Evolutionary conservation across 306 rosid genomes (phyloP).

Genomic region (Oxytropis ochrocephala): DNA sequence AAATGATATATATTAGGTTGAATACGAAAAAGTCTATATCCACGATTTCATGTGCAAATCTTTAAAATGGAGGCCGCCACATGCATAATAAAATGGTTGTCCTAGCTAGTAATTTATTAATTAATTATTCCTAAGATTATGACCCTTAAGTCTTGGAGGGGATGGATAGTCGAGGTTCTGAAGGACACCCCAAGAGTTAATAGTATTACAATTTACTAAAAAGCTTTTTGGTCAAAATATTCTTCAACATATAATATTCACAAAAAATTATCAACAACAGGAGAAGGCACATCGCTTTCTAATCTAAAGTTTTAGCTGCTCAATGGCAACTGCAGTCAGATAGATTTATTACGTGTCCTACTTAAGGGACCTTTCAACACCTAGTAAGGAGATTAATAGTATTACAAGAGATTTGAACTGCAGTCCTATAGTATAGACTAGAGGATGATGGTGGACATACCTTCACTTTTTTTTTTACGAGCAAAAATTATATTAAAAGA

Average conservation of each 20-base stretch:
- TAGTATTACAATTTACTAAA: neutral
- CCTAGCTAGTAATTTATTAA: neutral
- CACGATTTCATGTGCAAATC: neutral
- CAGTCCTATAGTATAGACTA: too few species aligned
- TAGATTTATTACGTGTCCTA: constrained; percentile 1
- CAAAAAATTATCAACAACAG: constrained; percentile 18
- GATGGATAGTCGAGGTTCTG: constrained; percentile 23
- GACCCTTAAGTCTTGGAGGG: constrained; percentile 42
- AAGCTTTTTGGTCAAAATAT: constrained; percentile 11
- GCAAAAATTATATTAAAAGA: too few species aligned
- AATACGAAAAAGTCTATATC: neutral
- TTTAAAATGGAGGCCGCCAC: constrained; percentile 15
- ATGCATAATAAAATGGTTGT: constrained; percentile 7
- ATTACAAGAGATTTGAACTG: neutral
- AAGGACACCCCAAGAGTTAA: constrained; percentile 14
- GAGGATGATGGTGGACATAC: constrained; percentile 13
- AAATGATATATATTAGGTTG: neutral
- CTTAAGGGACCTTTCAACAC: constrained; percentile 19
- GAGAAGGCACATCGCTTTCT: constrained; percentile 30
- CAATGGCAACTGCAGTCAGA: constrained; percentile 18
- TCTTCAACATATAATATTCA: constrained; percentile 1
- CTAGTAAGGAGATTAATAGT: constrained; percentile 8
- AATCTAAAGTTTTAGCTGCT: constrained; percentile 19
- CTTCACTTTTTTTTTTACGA: too few species aligned
- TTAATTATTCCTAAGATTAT: constrained; percentile 10